Evolutionary conservation across 805 yeast species (phyloP), one percentile per base, ranked within the genome.

Genomic region (Zygotorulaspora florentina): DNA sequence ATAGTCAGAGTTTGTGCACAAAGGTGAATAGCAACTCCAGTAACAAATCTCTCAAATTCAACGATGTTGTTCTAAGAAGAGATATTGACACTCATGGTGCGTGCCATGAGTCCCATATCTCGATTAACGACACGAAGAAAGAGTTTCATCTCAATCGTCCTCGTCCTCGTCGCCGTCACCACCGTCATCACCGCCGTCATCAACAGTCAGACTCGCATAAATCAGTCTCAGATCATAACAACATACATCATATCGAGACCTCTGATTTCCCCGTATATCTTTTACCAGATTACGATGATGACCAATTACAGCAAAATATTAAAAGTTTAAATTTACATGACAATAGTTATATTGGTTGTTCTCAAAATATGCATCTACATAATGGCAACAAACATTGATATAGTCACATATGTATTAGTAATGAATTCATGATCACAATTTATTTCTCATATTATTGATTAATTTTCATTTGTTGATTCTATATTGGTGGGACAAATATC

Each of bases 1-100:
- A 60, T 35, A 47, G 42, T 8, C 26, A 31, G 20, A 47, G 44
- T 18, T 18, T 42, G 7, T 45, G 45, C n/a, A 47, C 42, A 12
- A 50, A 44, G 35, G 28, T 43, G 10, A 30, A 38, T 10, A 42
- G 45, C 31, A 38, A 37, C 9, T 13, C 45, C 26, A 38, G 46
- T 16, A 46, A 42, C 25, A 57, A 54, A 35, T 50, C 53, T 7
- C 39, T 64, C 26, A 48, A 54, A 26, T 64, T 64, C 33, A 50
- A 51, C 40, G 51, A 58, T 27, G 42, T 53, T 6, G 67, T 61
- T 16, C 44, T 42, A 20, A 55, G 56, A 20, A 54, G 66, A 43
- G 64, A 61, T 35, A 57, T 64, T 20, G 57, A 59, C 35, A 28
- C 27, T 3, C 40, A 43, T 8, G 67, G 65, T 7, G 29, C 38